Base-by-base conservation (phyloP, 306 rosid species). In the Vicia sativa region DNA sequence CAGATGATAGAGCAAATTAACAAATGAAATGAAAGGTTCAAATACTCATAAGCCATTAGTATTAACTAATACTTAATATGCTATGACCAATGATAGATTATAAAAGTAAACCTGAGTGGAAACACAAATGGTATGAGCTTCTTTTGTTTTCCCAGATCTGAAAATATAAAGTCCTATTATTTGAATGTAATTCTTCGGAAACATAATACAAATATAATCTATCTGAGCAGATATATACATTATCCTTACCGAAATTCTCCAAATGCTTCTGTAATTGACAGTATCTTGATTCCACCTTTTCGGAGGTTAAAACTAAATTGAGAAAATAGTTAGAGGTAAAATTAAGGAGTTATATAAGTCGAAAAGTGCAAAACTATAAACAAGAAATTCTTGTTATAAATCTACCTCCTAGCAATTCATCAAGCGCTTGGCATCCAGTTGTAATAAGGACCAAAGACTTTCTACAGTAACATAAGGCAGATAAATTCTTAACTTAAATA, bases 131-230 rank as follows among this genome's bases (percentile, higher is more conserved):
- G 98, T 92, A 65, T 92, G 98, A 25, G 98, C 98, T 65, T 89
- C 93, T 79, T 87, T 96, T 8, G 98, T 92, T 83, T 87, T 92
- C 68, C 98, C 98, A 28, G 89, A 92, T 74, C 98, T 89, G 87
- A 75, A 81, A 7, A 78, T 19, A 64, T 2, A 48, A 18, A 67
- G 43, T 58, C n/a, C 14, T 16, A 37, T 49, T 28, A 23, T 78
- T 43, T 67, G 53, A 62, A 75, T 23, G 50, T 60, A 39, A 10
- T 44, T 25, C 67, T 72, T 29, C 61, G 3, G 25, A 76, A 67
- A 72, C 43, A 63, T 12, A 46, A 71, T 12, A 29, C 4, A 67
- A 70, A 60, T 26, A 6, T 3, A 45, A 67, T 63, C 13, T 18
- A 62, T 42, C 7, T 0, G 2, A 43, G 56, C 2, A 56, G 14